Conservation (phyloP, 2,329 filamentous ascomycete species). For the Ophiostoma angusticollis region DNA sequence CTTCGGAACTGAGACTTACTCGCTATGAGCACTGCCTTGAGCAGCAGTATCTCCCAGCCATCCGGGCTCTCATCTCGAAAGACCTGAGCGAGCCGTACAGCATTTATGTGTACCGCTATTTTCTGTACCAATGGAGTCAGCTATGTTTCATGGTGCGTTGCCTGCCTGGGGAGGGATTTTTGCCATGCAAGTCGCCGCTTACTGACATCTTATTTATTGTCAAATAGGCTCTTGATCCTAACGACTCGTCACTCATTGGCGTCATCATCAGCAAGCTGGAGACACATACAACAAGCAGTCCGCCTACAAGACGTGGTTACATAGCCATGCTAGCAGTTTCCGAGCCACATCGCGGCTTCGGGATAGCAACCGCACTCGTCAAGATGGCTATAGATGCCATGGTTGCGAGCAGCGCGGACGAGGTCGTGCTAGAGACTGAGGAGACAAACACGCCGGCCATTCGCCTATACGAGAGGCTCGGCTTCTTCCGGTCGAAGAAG, state of each 20-base stretch:
- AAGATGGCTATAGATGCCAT: slow-evolving; percentile 83
- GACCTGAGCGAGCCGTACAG: slow-evolving; percentile 97
- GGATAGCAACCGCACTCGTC: slow-evolving; percentile 83
- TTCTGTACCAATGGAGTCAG: slow-evolving; percentile 93
- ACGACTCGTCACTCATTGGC: slow-evolving; percentile 57
- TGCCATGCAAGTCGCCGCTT: not conserved
- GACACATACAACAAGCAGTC: slow-evolving; percentile 69
- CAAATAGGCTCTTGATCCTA: slow-evolving; percentile 44
- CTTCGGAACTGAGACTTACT: slow-evolving; percentile 39
- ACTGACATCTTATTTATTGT: not conserved
- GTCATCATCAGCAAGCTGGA: slow-evolving; percentile 95
- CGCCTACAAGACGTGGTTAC: slow-evolving; percentile 67
- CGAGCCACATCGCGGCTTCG: slow-evolving; percentile 64
- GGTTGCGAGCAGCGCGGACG: slow-evolving; percentile 71
- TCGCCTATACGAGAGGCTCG: slow-evolving; percentile 82
- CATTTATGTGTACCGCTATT: slow-evolving; percentile 98
- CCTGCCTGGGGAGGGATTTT: too few species aligned
- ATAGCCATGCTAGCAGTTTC: slow-evolving; percentile 97
- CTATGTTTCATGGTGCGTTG: slow-evolving; percentile 77
- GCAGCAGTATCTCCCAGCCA: slow-evolving; percentile 61
- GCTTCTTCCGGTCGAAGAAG: slow-evolving; percentile 84
- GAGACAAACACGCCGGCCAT: slow-evolving; percentile 83
- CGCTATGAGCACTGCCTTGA: slow-evolving; percentile 51
- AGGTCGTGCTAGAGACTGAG: slow-evolving; percentile 93
- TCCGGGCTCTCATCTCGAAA: slow-evolving; percentile 85